Percentiles rank a stretch among this genome's conserved stretches.
Evolutionary conservation across 495 filamentous ascomycete species (phyloP).

Genomic region (Tuber borchii): DNA sequence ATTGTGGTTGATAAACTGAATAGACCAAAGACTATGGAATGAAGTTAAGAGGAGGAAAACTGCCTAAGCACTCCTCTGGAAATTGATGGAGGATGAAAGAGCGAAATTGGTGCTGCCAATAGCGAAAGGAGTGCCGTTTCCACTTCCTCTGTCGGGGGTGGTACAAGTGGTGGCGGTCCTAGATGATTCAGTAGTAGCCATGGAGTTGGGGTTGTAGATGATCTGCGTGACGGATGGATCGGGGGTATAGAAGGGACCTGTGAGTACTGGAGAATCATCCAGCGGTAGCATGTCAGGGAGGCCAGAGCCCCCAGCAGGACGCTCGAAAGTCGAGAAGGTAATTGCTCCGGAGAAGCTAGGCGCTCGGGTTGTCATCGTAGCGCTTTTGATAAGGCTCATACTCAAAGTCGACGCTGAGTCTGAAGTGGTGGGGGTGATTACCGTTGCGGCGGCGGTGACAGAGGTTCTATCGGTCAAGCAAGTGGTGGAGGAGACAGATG

Average conservation of each 20-base stretch:
- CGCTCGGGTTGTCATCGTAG: background rate
- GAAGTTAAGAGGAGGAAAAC: background rate
- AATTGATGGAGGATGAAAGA: background rate
- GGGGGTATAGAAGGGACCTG: background rate
- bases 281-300: background rate
- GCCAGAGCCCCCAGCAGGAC: background rate
- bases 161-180: background rate
- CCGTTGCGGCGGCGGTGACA: background rate
- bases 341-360: conserved; percentile 17
- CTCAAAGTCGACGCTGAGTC: background rate
- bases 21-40: background rate
- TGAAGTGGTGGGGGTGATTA: background rate
- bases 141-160: background rate
- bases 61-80: background rate
- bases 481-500: background rate
- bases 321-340: conserved; percentile 10
- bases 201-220: background rate
- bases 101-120: background rate
- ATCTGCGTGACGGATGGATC: background rate
- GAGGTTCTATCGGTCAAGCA: background rate
- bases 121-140: background rate
- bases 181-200: background rate
- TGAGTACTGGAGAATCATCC: background rate
- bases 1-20: background rate
- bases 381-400: background rate